Conservation (phyloP, 805 yeast species). For the Cyberlindnera amylophila region DNA sequence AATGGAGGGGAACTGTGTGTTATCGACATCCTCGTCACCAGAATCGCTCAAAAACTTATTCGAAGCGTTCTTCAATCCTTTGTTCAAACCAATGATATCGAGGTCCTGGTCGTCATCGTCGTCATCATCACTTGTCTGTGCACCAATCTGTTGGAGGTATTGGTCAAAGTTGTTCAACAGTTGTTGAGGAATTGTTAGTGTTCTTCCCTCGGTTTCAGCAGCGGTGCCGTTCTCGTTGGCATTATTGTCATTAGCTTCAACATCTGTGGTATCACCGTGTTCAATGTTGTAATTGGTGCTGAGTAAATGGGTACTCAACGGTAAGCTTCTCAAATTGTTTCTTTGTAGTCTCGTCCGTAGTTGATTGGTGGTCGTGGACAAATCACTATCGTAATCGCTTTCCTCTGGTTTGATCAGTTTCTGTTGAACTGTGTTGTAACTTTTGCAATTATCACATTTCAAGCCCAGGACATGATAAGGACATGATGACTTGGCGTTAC, state of each 20-base stretch:
- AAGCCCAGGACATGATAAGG: conserved; percentile 81
- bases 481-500: conserved; percentile 75
- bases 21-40: conserved; percentile 2
- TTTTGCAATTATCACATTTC: conserved; percentile 80
- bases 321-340: conserved; percentile 22
- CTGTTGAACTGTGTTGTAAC: conserved; percentile 80
- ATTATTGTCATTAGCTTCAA: not conserved
- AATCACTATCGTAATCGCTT: conserved; percentile 31
- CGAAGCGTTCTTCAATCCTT: conserved; percentile 12
- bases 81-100: conserved; percentile 24
- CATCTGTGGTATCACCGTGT: not conserved
- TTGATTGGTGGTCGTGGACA: conserved; percentile 20
- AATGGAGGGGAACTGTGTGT: conserved; percentile 7
- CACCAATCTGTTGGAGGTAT: conserved; percentile 24
- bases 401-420: conserved; percentile 67
- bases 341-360: conserved; percentile 10
- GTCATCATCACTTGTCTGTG: conserved; percentile 19
- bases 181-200: conserved; percentile 28
- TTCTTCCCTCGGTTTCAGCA: conserved; percentile 4
- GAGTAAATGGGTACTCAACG: conserved; percentile 21
- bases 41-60: conserved; percentile 14
- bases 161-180: conserved; percentile 27
- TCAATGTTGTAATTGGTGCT: conserved; percentile 27
- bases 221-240: conserved; percentile 1
- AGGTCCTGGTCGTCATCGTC: conserved; percentile 18